Evolutionary conservation across 2,329 filamentous ascomycete genomes (phyloP).

Genomic region (Diplodia corticola): DNA sequence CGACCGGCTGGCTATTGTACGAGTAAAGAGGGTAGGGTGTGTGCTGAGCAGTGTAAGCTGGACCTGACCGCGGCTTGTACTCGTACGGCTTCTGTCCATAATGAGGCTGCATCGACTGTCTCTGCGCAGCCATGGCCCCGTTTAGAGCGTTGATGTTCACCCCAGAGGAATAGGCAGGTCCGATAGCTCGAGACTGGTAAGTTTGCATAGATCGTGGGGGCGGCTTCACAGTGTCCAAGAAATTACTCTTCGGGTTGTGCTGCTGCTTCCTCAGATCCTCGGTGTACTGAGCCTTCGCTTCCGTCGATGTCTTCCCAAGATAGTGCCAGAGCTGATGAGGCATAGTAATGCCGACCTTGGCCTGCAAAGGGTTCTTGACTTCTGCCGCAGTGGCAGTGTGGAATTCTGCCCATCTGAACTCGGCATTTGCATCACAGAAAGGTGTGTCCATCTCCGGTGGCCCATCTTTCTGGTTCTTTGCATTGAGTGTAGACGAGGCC

Average conservation of each 20-base stretch:
- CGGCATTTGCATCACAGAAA: constrained; percentile 49
- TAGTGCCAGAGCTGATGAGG: constrained; percentile 85
- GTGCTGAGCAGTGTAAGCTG: not conserved
- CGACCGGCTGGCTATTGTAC: not conserved
- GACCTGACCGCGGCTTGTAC: constrained; percentile 19
- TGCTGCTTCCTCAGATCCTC: constrained; percentile 65
- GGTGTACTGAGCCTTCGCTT: constrained; percentile 88
- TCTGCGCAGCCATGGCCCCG: constrained; percentile 21
- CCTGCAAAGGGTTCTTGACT: constrained; percentile 51
- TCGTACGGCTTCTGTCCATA: constrained; percentile 16
- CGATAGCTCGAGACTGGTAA: not conserved
- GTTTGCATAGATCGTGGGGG: constrained; percentile 31
- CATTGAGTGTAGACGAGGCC: constrained; percentile 46
- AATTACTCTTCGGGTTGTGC: constrained; percentile 70
- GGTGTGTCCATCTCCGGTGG: constrained; percentile 49
- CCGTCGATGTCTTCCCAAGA: constrained; percentile 80
- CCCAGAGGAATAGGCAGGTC: constrained; percentile 7
- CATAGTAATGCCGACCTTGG: constrained; percentile 70
- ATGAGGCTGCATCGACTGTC: constrained; percentile 17
- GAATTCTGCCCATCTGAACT: constrained; percentile 66
- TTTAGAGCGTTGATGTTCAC: constrained; percentile 22
- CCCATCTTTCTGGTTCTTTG: constrained; percentile 51
- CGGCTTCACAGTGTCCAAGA: constrained; percentile 64
- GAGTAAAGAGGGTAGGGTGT: not conserved
- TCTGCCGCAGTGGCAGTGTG: constrained; percentile 51